Percentiles rank a stretch among this genome's conserved stretches.
phyloP scores from a whole-genome alignment of 106 monocot genomes.

The Dendrobium chrysotoxum region DNA sequence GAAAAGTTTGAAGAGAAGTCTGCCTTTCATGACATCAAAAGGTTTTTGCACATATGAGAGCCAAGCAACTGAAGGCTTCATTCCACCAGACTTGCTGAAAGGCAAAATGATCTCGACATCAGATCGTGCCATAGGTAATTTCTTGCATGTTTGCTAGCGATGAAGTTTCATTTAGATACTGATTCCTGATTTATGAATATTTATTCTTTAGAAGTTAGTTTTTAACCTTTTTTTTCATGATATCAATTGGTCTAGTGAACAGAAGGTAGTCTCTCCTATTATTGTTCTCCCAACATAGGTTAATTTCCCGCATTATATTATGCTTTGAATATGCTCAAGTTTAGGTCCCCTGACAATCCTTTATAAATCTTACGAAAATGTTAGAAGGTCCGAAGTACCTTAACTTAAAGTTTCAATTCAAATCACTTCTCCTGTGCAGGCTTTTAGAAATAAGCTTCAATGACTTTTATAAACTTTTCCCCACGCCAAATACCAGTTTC shows the following conservation, averaged over 20 bases:
- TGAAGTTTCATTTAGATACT: not conserved
- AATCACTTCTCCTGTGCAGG: not conserved
- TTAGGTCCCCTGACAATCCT: not conserved
- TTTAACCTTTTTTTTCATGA: not conserved
- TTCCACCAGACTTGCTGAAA: slow-evolving; percentile 31
- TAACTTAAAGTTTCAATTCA: not conserved
- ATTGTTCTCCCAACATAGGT: not conserved
- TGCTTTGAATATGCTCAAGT: not conserved
- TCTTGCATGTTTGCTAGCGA: not conserved
- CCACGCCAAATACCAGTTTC: not conserved
- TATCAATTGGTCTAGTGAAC: not conserved
- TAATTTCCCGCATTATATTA: not conserved
- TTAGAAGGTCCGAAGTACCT: not conserved
- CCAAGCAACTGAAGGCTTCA: slow-evolving; percentile 12
- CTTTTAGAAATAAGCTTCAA: not conserved
- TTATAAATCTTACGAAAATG: not conserved
- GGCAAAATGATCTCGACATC: slow-evolving; percentile 9
- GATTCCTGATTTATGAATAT: not conserved
- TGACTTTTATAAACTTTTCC: not conserved
- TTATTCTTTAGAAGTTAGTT: not conserved
- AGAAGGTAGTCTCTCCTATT: not conserved
- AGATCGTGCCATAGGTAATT: slow-evolving; percentile 33
- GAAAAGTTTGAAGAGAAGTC: not conserved
- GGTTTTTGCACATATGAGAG: slow-evolving; percentile 18
- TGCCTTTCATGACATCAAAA: not conserved